These are phyloP conservation scores for Teunomyces barrocoloradensis DNA, from an alignment of 805 yeast genomes.

Conservation along the genomic window DNA sequence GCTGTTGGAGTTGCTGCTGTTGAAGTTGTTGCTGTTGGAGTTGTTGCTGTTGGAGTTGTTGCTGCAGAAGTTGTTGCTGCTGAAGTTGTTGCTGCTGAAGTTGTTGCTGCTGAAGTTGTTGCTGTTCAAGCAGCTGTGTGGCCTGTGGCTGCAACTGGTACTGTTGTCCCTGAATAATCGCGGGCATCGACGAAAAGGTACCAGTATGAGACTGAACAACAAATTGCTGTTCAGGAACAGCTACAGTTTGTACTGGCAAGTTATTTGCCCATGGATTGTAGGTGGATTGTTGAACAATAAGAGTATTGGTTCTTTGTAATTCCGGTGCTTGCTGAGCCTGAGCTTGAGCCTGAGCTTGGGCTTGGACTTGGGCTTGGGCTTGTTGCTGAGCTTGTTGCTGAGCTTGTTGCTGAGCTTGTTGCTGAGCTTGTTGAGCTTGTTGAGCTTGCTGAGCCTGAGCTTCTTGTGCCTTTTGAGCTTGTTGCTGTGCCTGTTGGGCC, in stretches of 20 bases:
- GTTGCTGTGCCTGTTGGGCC: conserved; percentile 4
- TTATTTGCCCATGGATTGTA: conserved; percentile 40
- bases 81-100: conserved; percentile 15
- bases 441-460: not conserved
- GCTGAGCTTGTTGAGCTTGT: conserved; percentile 3
- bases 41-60: conserved; percentile 1
- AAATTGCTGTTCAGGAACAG: conserved; percentile 14
- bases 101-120: not conserved
- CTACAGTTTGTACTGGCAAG: conserved; percentile 20
- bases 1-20: conserved; percentile 3
- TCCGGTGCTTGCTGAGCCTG: conserved; percentile 4
- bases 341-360: not conserved
- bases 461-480: conserved; percentile 1
- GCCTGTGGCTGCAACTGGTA: conserved; percentile 3
- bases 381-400: conserved; percentile 6
- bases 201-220: conserved; percentile 2
- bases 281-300: conserved; percentile 37
- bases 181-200: conserved; percentile 11
- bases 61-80: conserved; percentile 5
- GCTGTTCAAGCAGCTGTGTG: conserved; percentile 16
- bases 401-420: conserved; percentile 6
- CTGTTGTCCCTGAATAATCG: conserved; percentile 14
- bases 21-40: conserved; percentile 16
- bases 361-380: not conserved
- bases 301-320: conserved; percentile 20